A percentile compares a stretch with the other conserved stretches of the same genome.
Conservation (phyloP, 345 rosid genomes). For the Passiflora organensis region DNA sequence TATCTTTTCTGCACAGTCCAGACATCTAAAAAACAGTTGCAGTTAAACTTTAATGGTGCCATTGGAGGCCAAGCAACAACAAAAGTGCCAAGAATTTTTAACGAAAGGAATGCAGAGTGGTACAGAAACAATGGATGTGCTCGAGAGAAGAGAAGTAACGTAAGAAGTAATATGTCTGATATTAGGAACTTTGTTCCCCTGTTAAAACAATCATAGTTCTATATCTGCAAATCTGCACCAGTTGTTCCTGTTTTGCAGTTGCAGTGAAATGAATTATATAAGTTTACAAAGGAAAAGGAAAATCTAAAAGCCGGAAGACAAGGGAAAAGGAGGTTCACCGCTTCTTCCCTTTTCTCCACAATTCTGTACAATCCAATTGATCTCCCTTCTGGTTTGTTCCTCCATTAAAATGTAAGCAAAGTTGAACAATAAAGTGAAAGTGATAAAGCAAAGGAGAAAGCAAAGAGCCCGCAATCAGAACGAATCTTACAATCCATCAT, state of each 20-base stretch:
- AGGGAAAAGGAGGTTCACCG: slow-evolving; percentile 14
- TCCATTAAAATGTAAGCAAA: slow-evolving; percentile 18
- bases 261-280: slow-evolving; percentile 16
- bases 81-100: too few relatives aligned
- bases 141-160: too few relatives aligned
- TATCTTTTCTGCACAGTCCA: too few relatives aligned
- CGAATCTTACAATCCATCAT: slow-evolving; percentile 15
- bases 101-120: too few relatives aligned
- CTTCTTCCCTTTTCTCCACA: slow-evolving; percentile 19
- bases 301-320: slow-evolving; percentile 11
- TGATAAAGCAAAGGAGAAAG: slow-evolving; percentile 27
- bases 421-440: slow-evolving; percentile 21
- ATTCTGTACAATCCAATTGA: slow-evolving; percentile 47
- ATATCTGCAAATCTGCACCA: slow-evolving; percentile 10
- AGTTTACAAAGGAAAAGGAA: slow-evolving; percentile 34
- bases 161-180: too few relatives aligned
- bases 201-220: slow-evolving; percentile 3
- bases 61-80: too few relatives aligned
- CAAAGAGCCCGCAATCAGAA: slow-evolving; percentile 34
- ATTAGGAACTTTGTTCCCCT: slow-evolving; percentile 25
- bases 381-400: slow-evolving; percentile 25
- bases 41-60: too few relatives aligned
- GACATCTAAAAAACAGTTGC: too few relatives aligned
- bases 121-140: too few relatives aligned
- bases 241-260: slow-evolving; percentile 17